Evolutionary conservation across 2,329 filamentous ascomycete genomes (phyloP).

Genomic region (Arthrinium puccinioides): DNA sequence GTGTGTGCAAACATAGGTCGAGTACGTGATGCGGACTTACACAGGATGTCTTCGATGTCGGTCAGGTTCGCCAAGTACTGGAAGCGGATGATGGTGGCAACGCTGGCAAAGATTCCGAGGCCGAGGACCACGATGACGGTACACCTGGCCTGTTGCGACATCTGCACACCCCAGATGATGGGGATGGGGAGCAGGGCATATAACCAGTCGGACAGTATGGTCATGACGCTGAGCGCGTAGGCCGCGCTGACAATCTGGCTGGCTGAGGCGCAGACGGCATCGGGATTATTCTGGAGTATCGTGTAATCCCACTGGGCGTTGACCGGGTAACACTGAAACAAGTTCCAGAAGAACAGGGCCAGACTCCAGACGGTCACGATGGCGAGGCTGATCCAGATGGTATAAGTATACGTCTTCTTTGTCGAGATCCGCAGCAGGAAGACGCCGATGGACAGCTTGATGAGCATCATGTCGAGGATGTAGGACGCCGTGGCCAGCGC

Average conservation of each 20-base stretch:
- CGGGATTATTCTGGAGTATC: conserved; percentile 24
- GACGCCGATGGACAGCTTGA: conserved; percentile 48
- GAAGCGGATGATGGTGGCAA: conserved; percentile 46
- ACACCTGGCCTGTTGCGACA: conserved; percentile 43
- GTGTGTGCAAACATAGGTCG: background rate
- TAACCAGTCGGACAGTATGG: conserved; percentile 45
- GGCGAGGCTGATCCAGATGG: conserved; percentile 36
- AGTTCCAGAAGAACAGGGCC: conserved; percentile 43
- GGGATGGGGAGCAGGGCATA: conserved; percentile 47
- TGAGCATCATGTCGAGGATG: conserved; percentile 46
- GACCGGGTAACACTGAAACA: conserved; percentile 38
- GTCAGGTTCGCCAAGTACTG: conserved; percentile 39
- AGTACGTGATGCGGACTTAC: conserved; percentile 25
- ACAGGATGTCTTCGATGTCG: conserved; percentile 38
- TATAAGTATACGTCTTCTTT: conserved; percentile 38
- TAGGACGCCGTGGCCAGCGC: conserved; percentile 43
- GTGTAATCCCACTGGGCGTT: conserved; percentile 43
- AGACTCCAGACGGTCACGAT: conserved; percentile 39
- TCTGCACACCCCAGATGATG: conserved; percentile 48
- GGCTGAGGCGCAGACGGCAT: conserved; percentile 33
- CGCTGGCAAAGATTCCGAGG: conserved; percentile 45
- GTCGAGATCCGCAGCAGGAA: conserved; percentile 42
- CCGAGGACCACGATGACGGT: conserved; percentile 43
- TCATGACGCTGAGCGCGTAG: conserved; percentile 45
- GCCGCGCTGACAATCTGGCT: conserved; percentile 38